These are phyloP conservation scores for Umbilicaria muhlenbergii DNA, from an alignment of 495 filamentous ascomycete species.

Conservation along the genomic window DNA sequence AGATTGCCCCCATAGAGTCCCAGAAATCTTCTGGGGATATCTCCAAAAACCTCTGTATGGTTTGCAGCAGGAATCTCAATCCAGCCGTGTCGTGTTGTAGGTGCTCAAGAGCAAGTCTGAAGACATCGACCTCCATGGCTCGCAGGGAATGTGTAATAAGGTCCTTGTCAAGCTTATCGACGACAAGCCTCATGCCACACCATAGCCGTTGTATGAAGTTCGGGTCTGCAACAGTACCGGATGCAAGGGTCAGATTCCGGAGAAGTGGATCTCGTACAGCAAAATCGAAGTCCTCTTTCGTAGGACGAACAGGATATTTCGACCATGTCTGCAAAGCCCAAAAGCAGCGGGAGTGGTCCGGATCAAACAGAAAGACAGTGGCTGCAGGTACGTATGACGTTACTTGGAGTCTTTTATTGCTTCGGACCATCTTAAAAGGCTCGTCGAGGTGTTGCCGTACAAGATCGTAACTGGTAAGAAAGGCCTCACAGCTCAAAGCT, in stretches of 20 bases:
- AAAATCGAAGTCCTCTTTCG: slow-evolving; percentile 64
- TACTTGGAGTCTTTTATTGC: slow-evolving; percentile 52
- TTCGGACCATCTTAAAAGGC: slow-evolving; percentile 63
- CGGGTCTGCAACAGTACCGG: slow-evolving; percentile 27
- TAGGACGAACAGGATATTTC: slow-evolving; percentile 38
- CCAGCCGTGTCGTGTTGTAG: slow-evolving; percentile 43
- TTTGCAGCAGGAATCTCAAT: slow-evolving; percentile 45
- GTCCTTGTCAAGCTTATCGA: slow-evolving; percentile 52
- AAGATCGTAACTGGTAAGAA: slow-evolving; percentile 35
- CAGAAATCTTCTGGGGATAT: slow-evolving; percentile 68
- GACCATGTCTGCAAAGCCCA: slow-evolving; percentile 61
- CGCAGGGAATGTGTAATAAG: slow-evolving; percentile 64
- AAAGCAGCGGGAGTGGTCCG: slow-evolving; percentile 34
- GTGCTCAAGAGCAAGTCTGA: slow-evolving; percentile 60
- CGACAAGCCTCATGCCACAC: slow-evolving; percentile 54
- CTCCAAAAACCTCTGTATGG: slow-evolving; percentile 49
- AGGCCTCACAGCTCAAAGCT: slow-evolving; percentile 43
- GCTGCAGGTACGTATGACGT: slow-evolving; percentile 60
- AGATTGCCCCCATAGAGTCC: slow-evolving; percentile 68
- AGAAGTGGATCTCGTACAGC: slow-evolving; percentile 52
- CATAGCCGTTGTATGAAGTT: slow-evolving; percentile 51
- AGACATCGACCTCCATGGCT: slow-evolving; percentile 65
- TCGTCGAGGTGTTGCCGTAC: slow-evolving; percentile 49
- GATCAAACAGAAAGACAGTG: slow-evolving; percentile 63
- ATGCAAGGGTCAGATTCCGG: slow-evolving; percentile 17